Base-by-base conservation (phyloP, 2,329 filamentous ascomycete genomes). In the Epichloe bromicola region DNA sequence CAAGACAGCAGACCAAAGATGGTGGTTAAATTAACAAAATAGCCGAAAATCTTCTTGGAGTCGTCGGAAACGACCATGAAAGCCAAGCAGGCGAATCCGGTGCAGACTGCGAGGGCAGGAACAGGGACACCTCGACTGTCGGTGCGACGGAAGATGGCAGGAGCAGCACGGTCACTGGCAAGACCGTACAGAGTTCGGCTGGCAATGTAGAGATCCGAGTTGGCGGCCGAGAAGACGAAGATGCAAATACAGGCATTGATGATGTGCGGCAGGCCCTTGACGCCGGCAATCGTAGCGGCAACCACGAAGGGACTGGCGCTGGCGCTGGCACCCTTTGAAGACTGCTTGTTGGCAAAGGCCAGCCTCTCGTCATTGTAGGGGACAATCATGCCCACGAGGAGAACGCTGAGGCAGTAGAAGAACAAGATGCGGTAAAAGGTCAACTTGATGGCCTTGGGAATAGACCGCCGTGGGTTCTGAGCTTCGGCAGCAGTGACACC, bases 381-480 rank as follows among this genome's bases (percentile, higher is more conserved):
- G 4, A 91, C 83, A 48, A 85, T 74, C 75, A 88, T 86, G 61
- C 86, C 86, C 50, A 91, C 72, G 48, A 90, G 74, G 49, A 91
- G 75, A 37, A 89, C 83, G 20, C 78, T 82, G 53, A 88, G 66
- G 59, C 82, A 75, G 72, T 91, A 91, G 73, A 91, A 91, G 70
- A 90, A 72, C 57, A 88, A 68, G 64, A 91, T 90, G 52, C 86
- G 86, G 71, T 79, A 90, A 67, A 90, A 90, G 57, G 85, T 89
- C 47, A 88, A 74, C 64, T 82, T 85, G 72, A 89, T 89, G 49
- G 85, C 86, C 53, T 82, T 79, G 6, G 86, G 86, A 54, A 91
- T 82, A 15, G 82, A 86, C 65, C 79, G 80, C 62, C 85, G 80
- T 1, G 86, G 86, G 68, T 89, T 89, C 68, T 88, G 83, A 0